Evolutionary conservation across 352 stramenopile species (phyloP).

Genomic region (Thraustotheca clavata): DNA sequence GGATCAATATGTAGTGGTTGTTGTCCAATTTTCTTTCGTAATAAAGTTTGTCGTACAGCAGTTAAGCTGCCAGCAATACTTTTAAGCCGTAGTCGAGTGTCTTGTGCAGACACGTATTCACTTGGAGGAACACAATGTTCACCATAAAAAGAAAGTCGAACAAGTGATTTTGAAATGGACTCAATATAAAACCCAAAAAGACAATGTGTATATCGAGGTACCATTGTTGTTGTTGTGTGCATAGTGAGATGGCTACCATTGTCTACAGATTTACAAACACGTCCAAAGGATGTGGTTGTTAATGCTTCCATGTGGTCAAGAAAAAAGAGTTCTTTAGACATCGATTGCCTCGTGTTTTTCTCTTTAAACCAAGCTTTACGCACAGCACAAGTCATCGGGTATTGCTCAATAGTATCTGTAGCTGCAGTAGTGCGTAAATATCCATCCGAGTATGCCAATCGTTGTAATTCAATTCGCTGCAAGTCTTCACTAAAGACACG

Average conservation of each 20-base stretch:
- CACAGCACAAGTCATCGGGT: neutral
- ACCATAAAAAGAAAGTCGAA: conserved; percentile 9
- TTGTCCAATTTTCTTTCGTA: neutral
- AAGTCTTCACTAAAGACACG: conserved; percentile 7
- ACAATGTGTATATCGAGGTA: conserved; percentile 9
- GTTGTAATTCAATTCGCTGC: neutral
- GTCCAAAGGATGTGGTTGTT: neutral
- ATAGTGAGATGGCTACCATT: conserved; percentile 10
- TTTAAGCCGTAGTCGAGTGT: conserved; percentile 7
- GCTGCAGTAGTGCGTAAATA: too few species aligned
- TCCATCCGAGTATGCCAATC: neutral
- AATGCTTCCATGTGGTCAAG: conserved; percentile 16
- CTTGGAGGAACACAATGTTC: conserved; percentile 15
- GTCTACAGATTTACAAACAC: conserved; percentile 19
- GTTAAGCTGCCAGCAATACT: neutral
- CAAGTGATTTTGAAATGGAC: neutral
- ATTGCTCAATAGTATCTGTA: too few species aligned
- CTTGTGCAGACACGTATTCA: neutral
- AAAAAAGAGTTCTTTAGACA: conserved; percentile 13
- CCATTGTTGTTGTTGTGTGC: neutral
- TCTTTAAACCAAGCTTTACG: conserved; percentile 12
- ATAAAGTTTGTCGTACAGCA: neutral
- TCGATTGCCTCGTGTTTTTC: neutral
- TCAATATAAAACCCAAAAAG: conserved; percentile 10
- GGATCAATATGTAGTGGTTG: neutral